Evolutionary conservation across 148 eudicot genomes (phyloP), one percentile per base, ranked within the genome.

Genomic region (Rhododendron molle): DNA sequence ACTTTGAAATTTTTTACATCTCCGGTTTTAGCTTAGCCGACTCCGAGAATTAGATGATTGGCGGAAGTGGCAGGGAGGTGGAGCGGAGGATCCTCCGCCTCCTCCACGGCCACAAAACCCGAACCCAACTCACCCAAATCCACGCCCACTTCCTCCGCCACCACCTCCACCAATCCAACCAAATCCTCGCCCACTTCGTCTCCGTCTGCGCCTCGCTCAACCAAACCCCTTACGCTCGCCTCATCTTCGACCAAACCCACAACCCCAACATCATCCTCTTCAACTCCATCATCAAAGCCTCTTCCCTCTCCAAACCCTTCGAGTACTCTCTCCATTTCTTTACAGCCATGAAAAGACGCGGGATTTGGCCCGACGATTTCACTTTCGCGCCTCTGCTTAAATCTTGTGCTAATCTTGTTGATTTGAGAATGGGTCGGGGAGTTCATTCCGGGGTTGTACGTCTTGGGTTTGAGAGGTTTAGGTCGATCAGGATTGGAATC

Each of bases 61-160:
- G 85, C 73, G 62, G 85, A 79, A 72, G 82, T 28, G 28, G 40
- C 69, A 78, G 83, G 82, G 90, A 87, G 85, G 89, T 92, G 16
- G 98, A 93, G 86, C 93, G 94, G 28, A 78, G 82, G 84, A 90
- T 94, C 86, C 94, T 94, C 89, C 91, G 89, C 78, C 91, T 87
- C 78, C 98, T 94, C 86, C 98, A 93, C 85, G 93, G 92, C 90
- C 88, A 76, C 36, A 87, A 87, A 78, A 89, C 91, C 82, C 92
- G 93, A 85, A 84, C 87, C 73, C 91, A 77, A 3, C 98, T 95
- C 73, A 69, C 67, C 34, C 88, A 94, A 88, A 94, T 94, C 89
- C 96, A 94, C 82, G 96, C 90, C 43, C 94, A 93, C 85, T 83
- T 92, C 85, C 88, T 94, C 86, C 96, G 96, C 52, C 96, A 93